These are phyloP conservation scores for Cyberlindnera samutprakarnensis DNA, from an alignment of 805 yeast genomes.

Conservation along the genomic window DNA sequence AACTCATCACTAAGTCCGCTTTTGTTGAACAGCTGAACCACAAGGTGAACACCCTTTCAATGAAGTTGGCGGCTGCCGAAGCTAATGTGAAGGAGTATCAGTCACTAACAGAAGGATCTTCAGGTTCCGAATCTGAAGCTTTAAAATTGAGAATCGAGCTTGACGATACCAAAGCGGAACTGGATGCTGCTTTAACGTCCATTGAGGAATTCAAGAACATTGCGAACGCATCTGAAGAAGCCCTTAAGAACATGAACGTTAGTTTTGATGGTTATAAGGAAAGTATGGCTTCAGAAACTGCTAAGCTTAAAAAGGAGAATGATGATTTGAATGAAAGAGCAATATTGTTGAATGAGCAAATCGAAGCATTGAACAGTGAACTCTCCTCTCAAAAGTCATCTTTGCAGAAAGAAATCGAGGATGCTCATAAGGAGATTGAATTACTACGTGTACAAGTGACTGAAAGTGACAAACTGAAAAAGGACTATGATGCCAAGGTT, in stretches of 20 bases:
- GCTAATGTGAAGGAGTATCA: slow-evolving; percentile 24
- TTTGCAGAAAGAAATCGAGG: slow-evolving; percentile 16
- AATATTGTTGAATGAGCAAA: slow-evolving; percentile 24
- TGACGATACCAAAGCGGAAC: slow-evolving; percentile 43
- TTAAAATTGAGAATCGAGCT: slow-evolving; percentile 29
- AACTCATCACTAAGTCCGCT: slow-evolving; percentile 33
- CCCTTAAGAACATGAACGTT: slow-evolving; percentile 45
- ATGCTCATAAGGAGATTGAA: slow-evolving; percentile 12
- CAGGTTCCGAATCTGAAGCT: slow-evolving; percentile 25
- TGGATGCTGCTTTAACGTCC: slow-evolving; percentile 49
- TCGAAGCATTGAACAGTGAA: slow-evolving; percentile 25
- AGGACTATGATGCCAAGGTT: slow-evolving; percentile 25
- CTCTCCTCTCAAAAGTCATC: slow-evolving; percentile 21
- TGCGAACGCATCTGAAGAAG: slow-evolving; percentile 59
- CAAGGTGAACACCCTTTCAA: slow-evolving; percentile 29
- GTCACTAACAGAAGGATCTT: slow-evolving; percentile 19
- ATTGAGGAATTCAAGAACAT: slow-evolving; percentile 55
- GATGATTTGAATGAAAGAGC: slow-evolving; percentile 14
- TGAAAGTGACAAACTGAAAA: slow-evolving; percentile 20
- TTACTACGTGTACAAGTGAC: slow-evolving; percentile 15
- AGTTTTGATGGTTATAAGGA: slow-evolving; percentile 42
- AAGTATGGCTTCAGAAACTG: slow-evolving; percentile 12
- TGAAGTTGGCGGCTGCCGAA: slow-evolving; percentile 23
- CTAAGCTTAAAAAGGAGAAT: slow-evolving; percentile 17
- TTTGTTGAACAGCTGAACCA: slow-evolving; percentile 31